Base-by-base conservation (phyloP, 1,139 yeast genomes). In the Nakaseomyces kungkrabaensis region DNA sequence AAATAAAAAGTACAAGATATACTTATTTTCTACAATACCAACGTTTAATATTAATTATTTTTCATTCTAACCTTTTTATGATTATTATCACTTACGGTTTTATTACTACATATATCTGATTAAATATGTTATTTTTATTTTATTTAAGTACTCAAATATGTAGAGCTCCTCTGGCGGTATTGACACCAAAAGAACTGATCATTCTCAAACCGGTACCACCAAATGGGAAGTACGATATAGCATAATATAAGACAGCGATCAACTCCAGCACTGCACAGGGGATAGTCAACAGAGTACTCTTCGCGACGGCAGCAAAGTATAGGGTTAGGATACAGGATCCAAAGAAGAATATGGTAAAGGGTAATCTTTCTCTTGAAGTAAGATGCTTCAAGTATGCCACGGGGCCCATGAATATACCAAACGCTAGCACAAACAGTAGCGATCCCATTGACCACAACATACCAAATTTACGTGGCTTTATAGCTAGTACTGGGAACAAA, bases 401-500 rank as follows among this genome's bases (percentile, higher is more conserved):
- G 0, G 97, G 97, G 0, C 98, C 98, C 69, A 90, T 97, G 33
- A 92, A 69, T 9, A 88, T 79, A 1, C 97, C 97, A 68, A 92
- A 92, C 26, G 96, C 88, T 7, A 87, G 68, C 41, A 92, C 87
- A 69, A 92, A 92, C 44, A 92, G 70, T 17, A 92, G 63, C 1
- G 96, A 85, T 0, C 97, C 98, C 68, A 92, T 74, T 1, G 96
- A 81, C 98, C 98, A 92, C 43, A 94, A 64, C 59, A 84, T 68
- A 4, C 87, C 97, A 63, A 92, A 92, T 67, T 92, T 92, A 50
- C 96, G 75, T 13, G 98, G 98, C 60, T 87, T 82, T 50, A 90
- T 70, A 4, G 96, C 94, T 55, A 92, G 72, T 13, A 92, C 90
- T 0, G 98, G 97, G 66, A 92, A 82, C 60, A 90, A 70, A 52